phyloP scores from a whole-genome alignment of 345 rosid species.

The Lepidium africanum region DNA sequence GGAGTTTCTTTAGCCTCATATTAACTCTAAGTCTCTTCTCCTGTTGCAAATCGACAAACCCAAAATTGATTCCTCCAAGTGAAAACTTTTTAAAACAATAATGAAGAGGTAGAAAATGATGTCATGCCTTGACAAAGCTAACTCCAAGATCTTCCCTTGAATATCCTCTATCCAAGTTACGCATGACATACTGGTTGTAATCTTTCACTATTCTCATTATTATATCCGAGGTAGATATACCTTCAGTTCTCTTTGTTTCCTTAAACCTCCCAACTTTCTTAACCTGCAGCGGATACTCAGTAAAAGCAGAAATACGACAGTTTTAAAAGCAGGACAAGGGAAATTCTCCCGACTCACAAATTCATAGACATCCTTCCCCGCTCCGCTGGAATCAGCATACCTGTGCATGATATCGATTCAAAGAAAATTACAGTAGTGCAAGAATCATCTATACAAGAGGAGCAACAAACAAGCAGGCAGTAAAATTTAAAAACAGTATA shows the following conservation, averaged over 20 bases:
- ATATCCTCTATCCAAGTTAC: slow-evolving; percentile 87
- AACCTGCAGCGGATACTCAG: slow-evolving; percentile 39
- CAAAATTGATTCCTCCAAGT: neutral
- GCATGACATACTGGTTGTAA: slow-evolving; percentile 90
- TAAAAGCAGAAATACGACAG: slow-evolving; percentile 10
- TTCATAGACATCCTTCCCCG: slow-evolving; percentile 87
- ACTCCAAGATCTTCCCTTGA: slow-evolving; percentile 91
- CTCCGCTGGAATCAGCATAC: slow-evolving; percentile 90
- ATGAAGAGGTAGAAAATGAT: neutral
- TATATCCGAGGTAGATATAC: slow-evolving; percentile 86
- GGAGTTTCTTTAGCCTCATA: slow-evolving; percentile 84
- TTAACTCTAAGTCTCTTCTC: slow-evolving; percentile 91
- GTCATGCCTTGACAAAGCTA: slow-evolving; percentile 77
- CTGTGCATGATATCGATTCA: slow-evolving; percentile 29
- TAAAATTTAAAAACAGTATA: neutral
- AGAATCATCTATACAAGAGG: neutral
- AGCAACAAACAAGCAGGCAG: slow-evolving; percentile 1
- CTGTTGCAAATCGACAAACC: slow-evolving; percentile 32
- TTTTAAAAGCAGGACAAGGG: neutral
- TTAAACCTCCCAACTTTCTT: slow-evolving; percentile 79
- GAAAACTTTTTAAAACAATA: neutral
- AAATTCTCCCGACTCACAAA: slow-evolving; percentile 49
- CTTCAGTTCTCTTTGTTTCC: slow-evolving; percentile 91
- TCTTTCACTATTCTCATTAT: slow-evolving; percentile 94
- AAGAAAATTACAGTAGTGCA: neutral